Percentiles rank a stretch among this genome's conserved stretches.
These are phyloP conservation scores for Colletotrichum orchidophilum DNA, from an alignment of 2,329 filamentous ascomycete genomes.

Conservation along the genomic window DNA sequence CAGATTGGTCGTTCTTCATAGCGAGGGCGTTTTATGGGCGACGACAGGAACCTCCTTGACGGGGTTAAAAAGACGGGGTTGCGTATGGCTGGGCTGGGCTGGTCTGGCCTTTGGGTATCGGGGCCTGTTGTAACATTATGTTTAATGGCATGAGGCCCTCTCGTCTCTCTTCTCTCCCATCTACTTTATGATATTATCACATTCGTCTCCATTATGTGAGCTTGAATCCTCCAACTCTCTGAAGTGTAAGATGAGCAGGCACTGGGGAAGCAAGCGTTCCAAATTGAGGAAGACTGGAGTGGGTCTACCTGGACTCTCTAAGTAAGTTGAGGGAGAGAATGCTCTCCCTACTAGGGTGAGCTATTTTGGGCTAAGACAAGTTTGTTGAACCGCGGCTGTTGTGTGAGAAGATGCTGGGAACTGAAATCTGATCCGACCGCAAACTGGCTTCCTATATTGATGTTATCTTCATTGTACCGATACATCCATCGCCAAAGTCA, in stretches of 20 bases:
- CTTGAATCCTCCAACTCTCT: neutral
- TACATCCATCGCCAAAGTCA: neutral
- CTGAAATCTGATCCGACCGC: neutral
- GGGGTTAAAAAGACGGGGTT: neutral
- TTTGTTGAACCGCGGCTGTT: neutral
- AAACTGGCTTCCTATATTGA: neutral
- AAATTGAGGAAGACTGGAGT: too few relatives aligned
- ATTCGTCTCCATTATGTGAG: neutral
- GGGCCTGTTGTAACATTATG: conserved; percentile 11
- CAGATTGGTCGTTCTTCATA: conserved; percentile 50
- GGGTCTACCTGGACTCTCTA: neutral
- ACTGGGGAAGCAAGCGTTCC: neutral
- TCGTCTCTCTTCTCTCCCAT: conserved; percentile 32
- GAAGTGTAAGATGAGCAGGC: neutral
- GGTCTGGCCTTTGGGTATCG: conserved; percentile 8
- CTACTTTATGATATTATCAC: too few relatives aligned
- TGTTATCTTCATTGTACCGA: neutral
- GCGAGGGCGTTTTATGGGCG: conserved; percentile 51
- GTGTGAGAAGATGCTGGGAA: neutral
- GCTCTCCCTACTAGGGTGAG: neutral
- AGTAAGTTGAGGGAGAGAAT: neutral
- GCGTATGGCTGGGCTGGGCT: neutral
- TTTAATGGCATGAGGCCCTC: conserved; percentile 28
- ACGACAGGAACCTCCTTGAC: neutral
- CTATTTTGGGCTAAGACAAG: neutral